These are phyloP conservation scores for Picochlorum sp. DNA, from an alignment of 139 green algal genomes.

Conservation along the genomic window DNA sequence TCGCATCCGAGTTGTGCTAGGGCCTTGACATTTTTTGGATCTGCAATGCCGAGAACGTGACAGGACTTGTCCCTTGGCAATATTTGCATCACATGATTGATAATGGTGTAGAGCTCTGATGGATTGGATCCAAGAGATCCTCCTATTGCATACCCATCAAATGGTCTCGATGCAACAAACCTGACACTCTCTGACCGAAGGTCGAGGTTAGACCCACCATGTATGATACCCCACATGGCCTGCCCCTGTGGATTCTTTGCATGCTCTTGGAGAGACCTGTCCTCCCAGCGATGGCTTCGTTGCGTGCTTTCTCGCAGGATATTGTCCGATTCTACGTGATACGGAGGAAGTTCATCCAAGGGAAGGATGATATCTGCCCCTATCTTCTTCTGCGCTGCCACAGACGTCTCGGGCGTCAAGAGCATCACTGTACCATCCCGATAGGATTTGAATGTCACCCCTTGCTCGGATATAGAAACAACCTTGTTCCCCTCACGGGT, in stretches of 20 bases:
- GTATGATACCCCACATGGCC: slow-evolving; percentile 46
- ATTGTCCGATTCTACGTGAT: slow-evolving; percentile 17
- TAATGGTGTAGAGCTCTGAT: slow-evolving; percentile 30
- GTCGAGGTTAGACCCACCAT: slow-evolving; percentile 30
- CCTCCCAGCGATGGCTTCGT: slow-evolving; percentile 38
- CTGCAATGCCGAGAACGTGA: slow-evolving; percentile 45
- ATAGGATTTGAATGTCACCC: slow-evolving; percentile 33
- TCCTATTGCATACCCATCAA: slow-evolving; percentile 45
- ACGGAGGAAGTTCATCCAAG: slow-evolving; percentile 45
- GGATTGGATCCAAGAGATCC: slow-evolving; percentile 37
- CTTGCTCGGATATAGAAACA: slow-evolving; percentile 24
- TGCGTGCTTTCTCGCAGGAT: slow-evolving; percentile 21
- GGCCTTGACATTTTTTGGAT: slow-evolving; percentile 23
- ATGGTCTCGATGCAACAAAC: slow-evolving; percentile 33
- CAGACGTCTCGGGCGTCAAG: slow-evolving; percentile 37
- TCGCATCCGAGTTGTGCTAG: slow-evolving; percentile 13
- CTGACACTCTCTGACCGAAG: slow-evolving; percentile 25
- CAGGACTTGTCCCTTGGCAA: slow-evolving; percentile 28
- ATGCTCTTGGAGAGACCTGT: slow-evolving; percentile 30
- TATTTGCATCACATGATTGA: slow-evolving; percentile 28
- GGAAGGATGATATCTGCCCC: slow-evolving; percentile 50
- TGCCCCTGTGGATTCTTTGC: slow-evolving; percentile 31
- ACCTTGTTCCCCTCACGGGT: slow-evolving; percentile 19
- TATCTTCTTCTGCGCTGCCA: slow-evolving; percentile 39
- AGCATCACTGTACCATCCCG: slow-evolving; percentile 32